Conservation (phyloP, 2,329 filamentous ascomycete species). For the Tolypocladium endophyticum region DNA sequence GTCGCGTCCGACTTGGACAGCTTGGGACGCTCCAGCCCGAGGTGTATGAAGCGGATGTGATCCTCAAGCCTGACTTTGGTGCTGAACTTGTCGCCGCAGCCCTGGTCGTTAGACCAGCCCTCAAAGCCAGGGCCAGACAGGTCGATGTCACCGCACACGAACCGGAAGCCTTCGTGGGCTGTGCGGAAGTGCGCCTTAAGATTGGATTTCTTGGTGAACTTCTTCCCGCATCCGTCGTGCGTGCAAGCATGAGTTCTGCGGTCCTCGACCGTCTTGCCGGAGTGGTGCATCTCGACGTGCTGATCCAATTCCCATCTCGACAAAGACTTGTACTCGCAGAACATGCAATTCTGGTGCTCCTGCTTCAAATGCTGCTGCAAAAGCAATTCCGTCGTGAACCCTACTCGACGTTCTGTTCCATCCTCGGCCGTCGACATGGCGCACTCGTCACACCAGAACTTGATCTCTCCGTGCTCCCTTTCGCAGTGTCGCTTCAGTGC, state of each 20-base stretch:
- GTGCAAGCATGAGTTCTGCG: slow-evolving; percentile 58
- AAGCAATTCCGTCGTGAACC: slow-evolving; percentile 62
- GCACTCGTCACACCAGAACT: slow-evolving; percentile 73
- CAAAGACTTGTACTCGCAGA: slow-evolving; percentile 60
- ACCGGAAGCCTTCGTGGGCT: slow-evolving; percentile 66
- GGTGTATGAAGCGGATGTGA: slow-evolving; percentile 73
- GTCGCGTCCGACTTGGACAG: slow-evolving; percentile 10
- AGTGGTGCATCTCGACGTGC: slow-evolving; percentile 72
- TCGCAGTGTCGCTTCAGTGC: slow-evolving; percentile 63
- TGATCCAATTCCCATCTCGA: slow-evolving; percentile 58
- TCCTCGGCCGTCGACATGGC: slow-evolving; percentile 26
- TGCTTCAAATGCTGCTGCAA: slow-evolving; percentile 64
- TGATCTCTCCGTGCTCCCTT: slow-evolving; percentile 56
- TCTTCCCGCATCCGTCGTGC: slow-evolving; percentile 57
- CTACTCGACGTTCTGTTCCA: slow-evolving; percentile 30
- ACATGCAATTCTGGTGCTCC: slow-evolving; percentile 64
- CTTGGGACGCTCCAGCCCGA: slow-evolving; percentile 44
- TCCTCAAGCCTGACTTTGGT: slow-evolving; percentile 73
- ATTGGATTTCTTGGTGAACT: slow-evolving; percentile 77
- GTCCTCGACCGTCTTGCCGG: slow-evolving; percentile 48
- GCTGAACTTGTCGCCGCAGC: slow-evolving; percentile 66
- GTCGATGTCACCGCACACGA: slow-evolving; percentile 65
- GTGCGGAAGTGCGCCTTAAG: slow-evolving; percentile 68
- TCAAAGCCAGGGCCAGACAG: slow-evolving; percentile 45
- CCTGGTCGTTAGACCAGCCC: slow-evolving; percentile 54